Evolutionary conservation across 768 basidiomycete genomes (phyloP).

Genomic region (Lactarius psammicola): DNA sequence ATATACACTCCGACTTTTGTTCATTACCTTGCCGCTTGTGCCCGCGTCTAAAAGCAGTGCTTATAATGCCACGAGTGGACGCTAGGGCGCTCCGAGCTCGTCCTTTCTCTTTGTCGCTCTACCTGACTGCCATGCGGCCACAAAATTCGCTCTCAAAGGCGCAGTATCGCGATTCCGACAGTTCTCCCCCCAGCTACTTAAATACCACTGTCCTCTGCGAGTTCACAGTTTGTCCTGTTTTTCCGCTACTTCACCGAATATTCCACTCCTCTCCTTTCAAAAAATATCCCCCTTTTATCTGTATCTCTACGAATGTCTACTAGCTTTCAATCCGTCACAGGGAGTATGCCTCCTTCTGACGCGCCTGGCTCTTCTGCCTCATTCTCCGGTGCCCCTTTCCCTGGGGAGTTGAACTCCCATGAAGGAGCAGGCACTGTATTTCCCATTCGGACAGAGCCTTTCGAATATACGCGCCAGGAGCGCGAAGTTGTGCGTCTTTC

Average conservation of each 20-base stretch:
- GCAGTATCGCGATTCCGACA: neutral
- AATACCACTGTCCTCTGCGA: neutral
- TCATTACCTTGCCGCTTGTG: neutral
- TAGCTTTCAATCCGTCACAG: neutral
- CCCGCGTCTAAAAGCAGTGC: neutral
- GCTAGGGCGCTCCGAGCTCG: neutral
- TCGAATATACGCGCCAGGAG: neutral
- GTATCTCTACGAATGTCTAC: conserved; percentile 1
- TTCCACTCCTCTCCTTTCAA: neutral
- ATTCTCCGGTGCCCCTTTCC: neutral
- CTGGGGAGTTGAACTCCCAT: neutral
- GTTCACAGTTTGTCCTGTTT: neutral
- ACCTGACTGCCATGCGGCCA: conserved; percentile 6
- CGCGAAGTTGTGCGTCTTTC: conserved; percentile 9
- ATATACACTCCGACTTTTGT: conserved; percentile 14
- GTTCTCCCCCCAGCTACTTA: neutral
- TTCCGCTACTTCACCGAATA: neutral
- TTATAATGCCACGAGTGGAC: conserved; percentile 10
- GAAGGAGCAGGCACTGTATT: neutral
- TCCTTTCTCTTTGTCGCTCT: conserved; percentile 20
- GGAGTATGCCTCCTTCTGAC: neutral
- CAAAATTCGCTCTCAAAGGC: conserved; percentile 15
- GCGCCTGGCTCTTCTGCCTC: neutral
- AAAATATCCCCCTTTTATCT: neutral
- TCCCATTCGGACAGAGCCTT: neutral